Evolutionary conservation across 108 stramenopile species (phyloP).

Genomic region (Epipyxis sp.): DNA sequence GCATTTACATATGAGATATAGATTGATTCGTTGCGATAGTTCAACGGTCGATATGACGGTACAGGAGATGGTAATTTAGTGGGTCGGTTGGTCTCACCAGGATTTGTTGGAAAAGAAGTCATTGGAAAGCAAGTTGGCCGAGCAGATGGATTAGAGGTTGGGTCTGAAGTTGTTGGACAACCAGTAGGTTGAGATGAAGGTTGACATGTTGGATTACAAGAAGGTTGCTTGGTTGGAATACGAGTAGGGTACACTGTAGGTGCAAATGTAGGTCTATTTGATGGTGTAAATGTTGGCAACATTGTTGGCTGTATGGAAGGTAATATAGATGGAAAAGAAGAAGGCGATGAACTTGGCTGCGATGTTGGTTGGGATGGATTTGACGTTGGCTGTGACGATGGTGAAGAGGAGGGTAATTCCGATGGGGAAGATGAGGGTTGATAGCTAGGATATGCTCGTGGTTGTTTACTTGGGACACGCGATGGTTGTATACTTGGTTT

Average conservation of each 20-base stretch:
- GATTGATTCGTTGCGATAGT: not conserved
- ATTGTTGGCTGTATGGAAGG: slow-evolving; percentile 26
- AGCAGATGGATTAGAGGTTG: not conserved
- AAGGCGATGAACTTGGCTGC: slow-evolving; percentile 14
- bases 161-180: not conserved
- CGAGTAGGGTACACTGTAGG: not conserved
- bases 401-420: not conserved
- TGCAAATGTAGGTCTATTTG: not conserved
- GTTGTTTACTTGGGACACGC: slow-evolving; percentile 2
- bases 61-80: not conserved
- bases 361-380: slow-evolving; percentile 20
- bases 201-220: not conserved
- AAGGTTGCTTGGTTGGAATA: not conserved
- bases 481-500: slow-evolving; percentile 9
- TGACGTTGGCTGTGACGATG: not conserved
- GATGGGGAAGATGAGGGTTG: slow-evolving; percentile 8
- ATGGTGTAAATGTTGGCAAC: not conserved
- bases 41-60: not conserved
- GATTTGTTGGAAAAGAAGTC: not conserved
- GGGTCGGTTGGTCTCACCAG: not conserved
- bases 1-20: not conserved
- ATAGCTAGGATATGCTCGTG: not conserved
- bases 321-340: not conserved
- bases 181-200: slow-evolving; percentile 6
- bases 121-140: slow-evolving; percentile 1